These are phyloP conservation scores for Acorus gramineus DNA, from an alignment of 106 monocot genomes.

Conservation along the genomic window DNA sequence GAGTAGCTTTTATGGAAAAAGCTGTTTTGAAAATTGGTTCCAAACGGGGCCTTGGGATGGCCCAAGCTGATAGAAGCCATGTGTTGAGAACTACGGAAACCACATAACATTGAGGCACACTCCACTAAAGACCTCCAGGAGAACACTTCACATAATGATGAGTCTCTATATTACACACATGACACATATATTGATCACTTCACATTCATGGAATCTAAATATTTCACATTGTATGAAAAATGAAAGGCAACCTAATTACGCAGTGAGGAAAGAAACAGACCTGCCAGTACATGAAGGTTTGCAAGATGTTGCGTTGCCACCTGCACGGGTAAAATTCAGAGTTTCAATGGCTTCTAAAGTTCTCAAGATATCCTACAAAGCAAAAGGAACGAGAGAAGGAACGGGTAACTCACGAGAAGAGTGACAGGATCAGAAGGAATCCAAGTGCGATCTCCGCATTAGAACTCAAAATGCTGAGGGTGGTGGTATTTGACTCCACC, in stretches of 20 bases:
- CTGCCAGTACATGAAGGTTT: slow-evolving; percentile 96
- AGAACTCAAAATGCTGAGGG: slow-evolving; percentile 60
- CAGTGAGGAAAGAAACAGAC: slow-evolving; percentile 22
- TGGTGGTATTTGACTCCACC: slow-evolving; percentile 66
- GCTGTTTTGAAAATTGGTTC: too few species aligned
- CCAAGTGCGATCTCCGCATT: slow-evolving; percentile 77
- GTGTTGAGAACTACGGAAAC: too few species aligned
- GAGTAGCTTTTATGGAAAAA: too few species aligned
- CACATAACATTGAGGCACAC: too few species aligned
- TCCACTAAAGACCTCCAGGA: too few species aligned
- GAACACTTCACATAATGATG: too few species aligned
- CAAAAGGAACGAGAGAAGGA: neutral
- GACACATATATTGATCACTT: too few species aligned
- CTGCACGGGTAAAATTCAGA: slow-evolving; percentile 30
- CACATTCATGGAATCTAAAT: too few species aligned
- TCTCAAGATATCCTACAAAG: neutral
- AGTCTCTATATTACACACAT: too few species aligned
- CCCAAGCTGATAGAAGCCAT: too few species aligned
- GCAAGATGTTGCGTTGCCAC: slow-evolving; percentile 82
- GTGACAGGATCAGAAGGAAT: slow-evolving; percentile 66
- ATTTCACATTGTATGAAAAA: neutral
- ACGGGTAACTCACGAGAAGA: slow-evolving; percentile 67
- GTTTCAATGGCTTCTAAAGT: neutral
- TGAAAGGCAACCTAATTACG: neutral
- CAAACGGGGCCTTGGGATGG: too few species aligned